Conservation (phyloP, 2,329 filamentous ascomycete species). For the Talaromyces funiculosus region DNA sequence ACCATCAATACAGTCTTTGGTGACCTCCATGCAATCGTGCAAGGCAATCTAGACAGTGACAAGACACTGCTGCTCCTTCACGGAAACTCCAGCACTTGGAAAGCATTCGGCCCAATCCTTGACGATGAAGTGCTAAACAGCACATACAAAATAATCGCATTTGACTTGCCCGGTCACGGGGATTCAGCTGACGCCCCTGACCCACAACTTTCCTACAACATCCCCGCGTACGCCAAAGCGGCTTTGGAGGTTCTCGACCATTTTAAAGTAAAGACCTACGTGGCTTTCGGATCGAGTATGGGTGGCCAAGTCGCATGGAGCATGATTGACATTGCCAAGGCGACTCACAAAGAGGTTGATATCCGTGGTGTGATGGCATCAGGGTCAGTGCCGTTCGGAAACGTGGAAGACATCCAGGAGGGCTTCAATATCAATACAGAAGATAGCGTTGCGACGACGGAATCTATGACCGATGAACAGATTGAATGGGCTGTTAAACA, state of each 20-base stretch:
- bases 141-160: constrained; percentile 17
- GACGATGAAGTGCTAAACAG: background rate
- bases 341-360: constrained; percentile 17
- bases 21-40: background rate
- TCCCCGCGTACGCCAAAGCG: constrained; percentile 27
- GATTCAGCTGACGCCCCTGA: constrained; percentile 23
- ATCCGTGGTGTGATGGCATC: constrained; percentile 22
- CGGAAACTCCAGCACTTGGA: background rate
- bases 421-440: background rate
- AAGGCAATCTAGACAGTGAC: background rate
- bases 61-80: background rate
- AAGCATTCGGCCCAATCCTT: background rate
- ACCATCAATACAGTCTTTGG: background rate
- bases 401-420: background rate
- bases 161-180: constrained; percentile 34
- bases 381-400: constrained; percentile 21
- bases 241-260: constrained; percentile 25
- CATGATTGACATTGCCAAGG: constrained; percentile 26
- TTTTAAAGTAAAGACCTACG: constrained; percentile 19
- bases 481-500: background rate
- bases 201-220: constrained; percentile 23
- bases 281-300: constrained; percentile 29
- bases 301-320: constrained; percentile 17
- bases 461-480: background rate
- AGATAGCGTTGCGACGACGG: background rate